These are phyloP conservation scores for Caryopteris hybrid DNA, from an alignment of 305 asterid species.

Conservation along the genomic window DNA sequence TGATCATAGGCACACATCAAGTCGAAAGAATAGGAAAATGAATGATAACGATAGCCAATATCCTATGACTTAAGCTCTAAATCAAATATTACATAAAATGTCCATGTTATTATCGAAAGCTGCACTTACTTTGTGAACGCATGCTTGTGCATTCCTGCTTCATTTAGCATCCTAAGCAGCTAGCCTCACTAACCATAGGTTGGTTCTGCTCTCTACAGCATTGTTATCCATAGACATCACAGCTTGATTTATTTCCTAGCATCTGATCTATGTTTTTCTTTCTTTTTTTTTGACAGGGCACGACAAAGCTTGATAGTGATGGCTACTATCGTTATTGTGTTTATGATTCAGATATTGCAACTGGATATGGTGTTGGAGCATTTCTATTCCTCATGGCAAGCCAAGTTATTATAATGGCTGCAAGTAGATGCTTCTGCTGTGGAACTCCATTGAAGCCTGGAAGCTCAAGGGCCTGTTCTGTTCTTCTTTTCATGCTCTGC, in stretches of 20 bases:
- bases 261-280: not conserved
- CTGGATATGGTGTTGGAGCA: conserved; percentile 91
- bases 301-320: conserved; percentile 33
- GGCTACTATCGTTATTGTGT: conserved; percentile 41
- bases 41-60: not conserved
- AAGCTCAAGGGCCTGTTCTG: conserved; percentile 89
- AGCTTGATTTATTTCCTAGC: conserved; percentile 12
- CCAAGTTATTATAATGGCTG: conserved; percentile 66
- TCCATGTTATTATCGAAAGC: not conserved
- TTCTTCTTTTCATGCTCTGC: conserved; percentile 77
- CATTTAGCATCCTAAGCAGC: not conserved
- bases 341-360: conserved; percentile 78
- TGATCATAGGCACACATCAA: not conserved
- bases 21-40: not conserved
- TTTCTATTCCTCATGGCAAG: conserved; percentile 76
- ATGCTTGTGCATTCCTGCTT: not conserved
- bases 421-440: conserved; percentile 85
- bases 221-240: not conserved
- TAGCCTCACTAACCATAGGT: not conserved
- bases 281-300: conserved; percentile 52
- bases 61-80: not conserved
- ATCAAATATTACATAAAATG: not conserved
- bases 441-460: conserved; percentile 80
- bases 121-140: not conserved
- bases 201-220: not conserved